Evolutionary conservation across 2,329 filamentous ascomycete genomes (phyloP).

Genomic region (Colletotrichum sansevieriae): DNA sequence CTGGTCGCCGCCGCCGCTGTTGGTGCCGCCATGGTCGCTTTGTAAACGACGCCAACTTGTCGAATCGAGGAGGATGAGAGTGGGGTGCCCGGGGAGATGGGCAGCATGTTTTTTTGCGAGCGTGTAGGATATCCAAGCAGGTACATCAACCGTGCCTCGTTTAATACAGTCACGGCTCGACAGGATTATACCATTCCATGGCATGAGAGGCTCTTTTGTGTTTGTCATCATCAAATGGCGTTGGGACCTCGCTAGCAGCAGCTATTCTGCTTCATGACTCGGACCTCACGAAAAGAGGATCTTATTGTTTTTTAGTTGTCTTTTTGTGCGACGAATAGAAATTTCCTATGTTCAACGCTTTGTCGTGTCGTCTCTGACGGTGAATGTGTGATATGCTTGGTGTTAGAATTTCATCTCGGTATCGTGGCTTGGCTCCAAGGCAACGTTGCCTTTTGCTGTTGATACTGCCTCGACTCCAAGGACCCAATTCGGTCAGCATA

Average conservation of each 20-base stretch:
- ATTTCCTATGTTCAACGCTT: slow-evolving; percentile 20
- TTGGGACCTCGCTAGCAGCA: slow-evolving; percentile 37
- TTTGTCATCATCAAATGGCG: slow-evolving; percentile 37
- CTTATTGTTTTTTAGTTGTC: slow-evolving; percentile 27
- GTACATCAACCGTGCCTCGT: slow-evolving; percentile 26
- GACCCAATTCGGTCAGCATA: too few relatives aligned
- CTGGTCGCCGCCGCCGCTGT: slow-evolving; percentile 64
- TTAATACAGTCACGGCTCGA: slow-evolving; percentile 39
- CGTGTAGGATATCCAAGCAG: slow-evolving; percentile 39
- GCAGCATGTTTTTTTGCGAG: slow-evolving; percentile 29
- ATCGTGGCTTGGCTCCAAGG: slow-evolving; percentile 2
- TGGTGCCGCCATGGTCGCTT: slow-evolving; percentile 66
- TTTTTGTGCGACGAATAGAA: slow-evolving; percentile 32
- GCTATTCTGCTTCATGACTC: slow-evolving; percentile 37
- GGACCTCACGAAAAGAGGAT: slow-evolving; percentile 21
- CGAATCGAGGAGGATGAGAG: slow-evolving; percentile 27
- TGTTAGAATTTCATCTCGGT: not conserved
- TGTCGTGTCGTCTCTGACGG: not conserved
- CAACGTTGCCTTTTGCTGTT: not conserved
- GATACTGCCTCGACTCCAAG: not conserved
- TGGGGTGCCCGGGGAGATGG: slow-evolving; percentile 1
- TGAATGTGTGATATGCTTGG: not conserved
- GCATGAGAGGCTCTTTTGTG: slow-evolving; percentile 38
- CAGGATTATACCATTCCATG: slow-evolving; percentile 23
- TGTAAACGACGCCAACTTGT: slow-evolving; percentile 56